Evolutionary conservation across 108 stramenopile genomes (phyloP).

Genomic region (Pseudonitzschia pungens): DNA sequence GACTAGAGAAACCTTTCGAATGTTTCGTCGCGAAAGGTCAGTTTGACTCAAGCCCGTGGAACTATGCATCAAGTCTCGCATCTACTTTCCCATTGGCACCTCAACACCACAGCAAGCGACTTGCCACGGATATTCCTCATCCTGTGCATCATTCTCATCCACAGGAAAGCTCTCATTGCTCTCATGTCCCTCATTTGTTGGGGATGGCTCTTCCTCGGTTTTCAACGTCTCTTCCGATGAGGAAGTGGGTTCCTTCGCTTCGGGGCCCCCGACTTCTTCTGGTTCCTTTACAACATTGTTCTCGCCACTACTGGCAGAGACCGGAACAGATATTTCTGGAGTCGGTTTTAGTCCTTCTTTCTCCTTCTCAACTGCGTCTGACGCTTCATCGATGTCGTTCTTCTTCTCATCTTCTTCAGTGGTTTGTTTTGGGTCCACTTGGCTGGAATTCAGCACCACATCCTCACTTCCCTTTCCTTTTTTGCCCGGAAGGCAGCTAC

Average conservation of each 20-base stretch:
- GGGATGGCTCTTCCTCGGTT: conserved; percentile 2
- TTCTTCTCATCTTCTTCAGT: conserved; percentile 2
- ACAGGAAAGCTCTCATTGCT: not conserved
- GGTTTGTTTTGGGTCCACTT: not conserved
- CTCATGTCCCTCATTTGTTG: not conserved
- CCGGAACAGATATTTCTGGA: not conserved
- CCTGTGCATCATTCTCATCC: not conserved
- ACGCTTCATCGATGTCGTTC: not conserved
- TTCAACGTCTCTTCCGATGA: not conserved
- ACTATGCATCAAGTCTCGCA: not conserved
- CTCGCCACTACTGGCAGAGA: not conserved
- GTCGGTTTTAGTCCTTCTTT: conserved; percentile 1
- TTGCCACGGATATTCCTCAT: not conserved
- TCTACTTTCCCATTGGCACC: conserved; percentile 8
- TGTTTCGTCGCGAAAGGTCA: too few species aligned
- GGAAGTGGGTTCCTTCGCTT: conserved; percentile 5
- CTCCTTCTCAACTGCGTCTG: not conserved
- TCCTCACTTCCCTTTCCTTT: conserved; percentile 9
- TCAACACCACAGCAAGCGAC: conserved; percentile 13
- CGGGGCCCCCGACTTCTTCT: not conserved
- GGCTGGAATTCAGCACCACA: not conserved
- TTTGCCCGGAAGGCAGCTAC: conserved; percentile 15
- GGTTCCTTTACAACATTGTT: not conserved
- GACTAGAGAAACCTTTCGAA: too few species aligned
- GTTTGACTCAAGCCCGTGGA: not conserved